phyloP scores from a whole-genome alignment of 495 filamentous ascomycete genomes.

The Lophium mytilinum region DNA sequence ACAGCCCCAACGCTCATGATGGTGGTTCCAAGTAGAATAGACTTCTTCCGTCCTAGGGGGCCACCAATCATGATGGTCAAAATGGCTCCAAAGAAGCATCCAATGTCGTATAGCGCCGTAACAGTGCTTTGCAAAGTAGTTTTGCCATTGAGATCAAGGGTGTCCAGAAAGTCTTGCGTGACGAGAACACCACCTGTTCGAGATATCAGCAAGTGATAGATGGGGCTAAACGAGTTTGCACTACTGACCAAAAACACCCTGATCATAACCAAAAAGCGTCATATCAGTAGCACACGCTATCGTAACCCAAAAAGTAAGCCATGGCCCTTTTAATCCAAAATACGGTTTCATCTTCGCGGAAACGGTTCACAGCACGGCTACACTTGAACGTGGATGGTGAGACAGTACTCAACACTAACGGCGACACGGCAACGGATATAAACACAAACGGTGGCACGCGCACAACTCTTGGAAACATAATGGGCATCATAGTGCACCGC shows the following conservation, averaged over 20 bases:
- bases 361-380: too few species aligned
- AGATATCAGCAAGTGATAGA: constrained; percentile 1
- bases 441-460: too few species aligned
- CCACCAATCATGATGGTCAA: constrained; percentile 53
- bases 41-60: constrained; percentile 48
- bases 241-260: constrained; percentile 43
- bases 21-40: constrained; percentile 45
- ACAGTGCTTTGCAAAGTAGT: constrained; percentile 47
- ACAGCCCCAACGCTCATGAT: constrained; percentile 57
- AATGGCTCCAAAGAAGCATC: constrained; percentile 56
- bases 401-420: too few species aligned
- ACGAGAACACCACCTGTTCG: constrained; percentile 46
- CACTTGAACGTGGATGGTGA: too few species aligned
- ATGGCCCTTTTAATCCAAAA: constrained; percentile 48
- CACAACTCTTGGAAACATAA: too few species aligned
- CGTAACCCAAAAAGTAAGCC: constrained; percentile 54
- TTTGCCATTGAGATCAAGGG: constrained; percentile 41
- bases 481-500: too few species aligned
- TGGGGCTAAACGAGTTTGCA: background rate
- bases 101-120: constrained; percentile 59
- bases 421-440: too few species aligned
- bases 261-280: constrained; percentile 53
- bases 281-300: constrained; percentile 26
- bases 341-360: constrained; percentile 48
- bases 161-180: constrained; percentile 48